phyloP scores from a whole-genome alignment of 192 early-diverging fungal genomes.

The Borealophlyctis nickersoniae region DNA sequence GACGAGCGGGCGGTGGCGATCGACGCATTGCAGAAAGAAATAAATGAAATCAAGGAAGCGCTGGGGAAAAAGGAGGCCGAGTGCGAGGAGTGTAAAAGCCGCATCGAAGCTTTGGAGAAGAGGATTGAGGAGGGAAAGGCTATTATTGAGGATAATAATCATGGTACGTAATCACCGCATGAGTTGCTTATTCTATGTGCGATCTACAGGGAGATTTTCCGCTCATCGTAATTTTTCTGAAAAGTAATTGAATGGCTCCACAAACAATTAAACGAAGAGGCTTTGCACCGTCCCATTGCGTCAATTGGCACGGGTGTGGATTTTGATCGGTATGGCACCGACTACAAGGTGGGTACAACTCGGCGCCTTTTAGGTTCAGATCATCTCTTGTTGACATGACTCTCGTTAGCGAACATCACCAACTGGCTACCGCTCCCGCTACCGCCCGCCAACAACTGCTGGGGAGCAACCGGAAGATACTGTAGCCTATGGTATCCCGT shows the following conservation, averaged over 20 bases:
- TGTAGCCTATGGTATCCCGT: too few species aligned
- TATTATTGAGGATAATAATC: conserved; percentile 54
- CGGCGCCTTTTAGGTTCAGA: not conserved
- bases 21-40: conserved; percentile 41
- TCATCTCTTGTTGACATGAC: not conserved
- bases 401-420: conserved; percentile 1
- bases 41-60: conserved; percentile 25
- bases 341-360: not conserved
- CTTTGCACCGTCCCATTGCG: conserved; percentile 37
- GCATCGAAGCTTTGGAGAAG: conserved; percentile 31
- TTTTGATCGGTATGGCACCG: not conserved
- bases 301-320: not conserved
- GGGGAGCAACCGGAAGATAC: too few species aligned
- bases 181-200: too few species aligned
- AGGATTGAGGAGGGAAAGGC: conserved; percentile 46
- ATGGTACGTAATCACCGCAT: too few species aligned
- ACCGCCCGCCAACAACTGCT: too few species aligned
- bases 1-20: conserved; percentile 44
- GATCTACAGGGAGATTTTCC: too few species aligned
- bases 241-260: conserved; percentile 64
- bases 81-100: not conserved
- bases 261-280: conserved; percentile 61
- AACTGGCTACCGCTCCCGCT: conserved; percentile 12
- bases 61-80: conserved; percentile 19
- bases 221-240: not conserved